Evolutionary conservation across 2,329 filamentous ascomycete species (phyloP), one percentile per base, ranked within the genome.

Genomic region (Colletotrichum sojae): DNA sequence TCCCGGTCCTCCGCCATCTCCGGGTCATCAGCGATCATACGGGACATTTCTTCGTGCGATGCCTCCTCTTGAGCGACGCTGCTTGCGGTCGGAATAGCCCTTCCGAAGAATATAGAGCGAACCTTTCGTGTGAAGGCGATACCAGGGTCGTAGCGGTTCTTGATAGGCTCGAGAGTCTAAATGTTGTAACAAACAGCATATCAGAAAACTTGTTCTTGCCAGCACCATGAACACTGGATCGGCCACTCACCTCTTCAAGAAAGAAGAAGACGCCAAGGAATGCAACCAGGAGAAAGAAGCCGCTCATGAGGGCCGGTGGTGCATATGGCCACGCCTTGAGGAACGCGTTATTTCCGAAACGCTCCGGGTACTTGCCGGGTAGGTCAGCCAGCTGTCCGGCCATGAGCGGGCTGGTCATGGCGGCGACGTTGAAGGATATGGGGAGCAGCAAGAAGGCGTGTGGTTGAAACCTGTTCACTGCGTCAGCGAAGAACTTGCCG

Each of bases 301-400:
- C 48, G 9, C 48, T 45, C n/a, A 52, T 8, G 1, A 66, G 20
- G 2, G 63, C 63, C 2, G 55, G 63, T 0, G 63, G 55, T 5
- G 63, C 55, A 10, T 66, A 66, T 9, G 63, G 63, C 40, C 56
- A 66, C 0, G 43, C 39, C 25, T 60, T 54, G 20, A 66, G 25
- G 55, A 66, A 66, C 5, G 18, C 31, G 39, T 58, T 53, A 6
- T 66, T 54, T 12, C 54, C 62, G 25, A 54, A 60, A 15, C 46
- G 59, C 22, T 59, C 63, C 8, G 63, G 63, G 27, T 66, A 66
- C 57, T 52, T 66, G n/a, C 63, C 48, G 15, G 63, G 22, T 4
- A 66, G 49, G 40, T 60, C 55, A 4, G 63, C 63, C 16, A 60
- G 20, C 2, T 66, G 63, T n/a, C 63, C 63, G 2, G 55, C 63